A percentile compares a stretch with the other conserved stretches of the same genome.
Evolutionary conservation across 257 asterid species (phyloP).

Genomic region (Scutellaria minor): DNA sequence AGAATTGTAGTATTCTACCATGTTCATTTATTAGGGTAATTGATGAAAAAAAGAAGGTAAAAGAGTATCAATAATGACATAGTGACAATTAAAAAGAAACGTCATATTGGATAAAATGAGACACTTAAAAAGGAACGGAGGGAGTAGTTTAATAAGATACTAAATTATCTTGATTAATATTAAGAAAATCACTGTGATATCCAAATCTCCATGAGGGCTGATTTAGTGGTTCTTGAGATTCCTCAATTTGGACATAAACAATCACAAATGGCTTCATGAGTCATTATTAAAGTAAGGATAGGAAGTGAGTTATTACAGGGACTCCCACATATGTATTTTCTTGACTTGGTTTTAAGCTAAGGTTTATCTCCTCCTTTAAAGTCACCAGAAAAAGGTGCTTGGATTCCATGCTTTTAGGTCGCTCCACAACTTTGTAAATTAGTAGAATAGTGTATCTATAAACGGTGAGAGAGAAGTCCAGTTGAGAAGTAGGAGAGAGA

Average conservation of each 20-base stretch:
- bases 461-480: neutral
- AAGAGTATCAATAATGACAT: too few relatives aligned
- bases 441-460: neutral
- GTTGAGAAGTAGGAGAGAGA: too few relatives aligned
- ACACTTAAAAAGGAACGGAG: too few relatives aligned
- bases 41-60: too few relatives aligned
- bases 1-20: too few relatives aligned
- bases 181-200: slow-evolving; percentile 34
- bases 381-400: slow-evolving; percentile 93
- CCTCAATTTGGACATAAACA: slow-evolving; percentile 52
- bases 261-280: slow-evolving; percentile 37
- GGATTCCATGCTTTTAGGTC: slow-evolving; percentile 39
- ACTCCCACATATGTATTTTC: slow-evolving; percentile 33
- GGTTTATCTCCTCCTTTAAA: slow-evolving; percentile 39
- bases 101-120: too few relatives aligned
- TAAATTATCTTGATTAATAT: slow-evolving; percentile 14
- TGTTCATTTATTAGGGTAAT: too few relatives aligned
- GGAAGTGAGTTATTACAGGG: neutral
- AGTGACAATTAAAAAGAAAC: too few relatives aligned
- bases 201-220: slow-evolving; percentile 58
- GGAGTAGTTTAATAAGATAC: neutral
- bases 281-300: slow-evolving; percentile 36
- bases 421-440: slow-evolving; percentile 22
- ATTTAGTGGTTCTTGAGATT: slow-evolving; percentile 67
- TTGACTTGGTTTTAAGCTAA: slow-evolving; percentile 38